Conservation (phyloP, 768 basidiomycete species). For the Lactarius pseudohatsudake region DNA sequence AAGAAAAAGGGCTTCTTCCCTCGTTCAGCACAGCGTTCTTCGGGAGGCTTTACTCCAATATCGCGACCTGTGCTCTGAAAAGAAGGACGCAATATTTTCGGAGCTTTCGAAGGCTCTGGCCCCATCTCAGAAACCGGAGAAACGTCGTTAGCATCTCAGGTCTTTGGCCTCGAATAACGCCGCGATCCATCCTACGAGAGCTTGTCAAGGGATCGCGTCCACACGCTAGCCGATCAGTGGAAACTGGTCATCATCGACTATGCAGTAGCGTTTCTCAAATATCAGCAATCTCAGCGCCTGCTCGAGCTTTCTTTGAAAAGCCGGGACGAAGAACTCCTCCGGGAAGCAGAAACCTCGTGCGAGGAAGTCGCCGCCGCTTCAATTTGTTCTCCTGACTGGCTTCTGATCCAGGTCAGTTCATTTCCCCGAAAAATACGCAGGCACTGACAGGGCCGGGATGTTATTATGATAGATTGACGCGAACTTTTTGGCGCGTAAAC, state of each 20-base stretch:
- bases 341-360: background rate
- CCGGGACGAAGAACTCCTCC: background rate
- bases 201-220: slow-evolving; percentile 30
- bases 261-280: slow-evolving; percentile 14
- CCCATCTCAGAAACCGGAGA: background rate
- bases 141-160: background rate
- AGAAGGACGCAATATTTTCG: background rate
- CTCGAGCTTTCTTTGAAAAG: background rate
- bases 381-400: slow-evolving; percentile 11
- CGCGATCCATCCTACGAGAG: slow-evolving; percentile 19
- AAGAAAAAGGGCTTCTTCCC: background rate
- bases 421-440: no score
- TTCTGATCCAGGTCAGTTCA: slow-evolving; percentile 11
- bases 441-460: background rate
- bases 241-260: background rate
- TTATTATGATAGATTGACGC: slow-evolving; percentile 41
- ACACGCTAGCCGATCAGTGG: slow-evolving; percentile 13
- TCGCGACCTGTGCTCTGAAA: background rate
- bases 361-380: background rate
- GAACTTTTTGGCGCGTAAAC: slow-evolving; percentile 43
- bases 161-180: slow-evolving; percentile 22
- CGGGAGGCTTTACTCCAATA: background rate
- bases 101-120: background rate
- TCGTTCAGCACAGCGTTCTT: background rate
- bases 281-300: slow-evolving; percentile 13